Percentiles rank a stretch among this genome's conserved stretches.
Evolutionary conservation across 2,329 filamentous ascomycete species (phyloP).

Genomic region (Nannizziopsis arthrosporioides): DNA sequence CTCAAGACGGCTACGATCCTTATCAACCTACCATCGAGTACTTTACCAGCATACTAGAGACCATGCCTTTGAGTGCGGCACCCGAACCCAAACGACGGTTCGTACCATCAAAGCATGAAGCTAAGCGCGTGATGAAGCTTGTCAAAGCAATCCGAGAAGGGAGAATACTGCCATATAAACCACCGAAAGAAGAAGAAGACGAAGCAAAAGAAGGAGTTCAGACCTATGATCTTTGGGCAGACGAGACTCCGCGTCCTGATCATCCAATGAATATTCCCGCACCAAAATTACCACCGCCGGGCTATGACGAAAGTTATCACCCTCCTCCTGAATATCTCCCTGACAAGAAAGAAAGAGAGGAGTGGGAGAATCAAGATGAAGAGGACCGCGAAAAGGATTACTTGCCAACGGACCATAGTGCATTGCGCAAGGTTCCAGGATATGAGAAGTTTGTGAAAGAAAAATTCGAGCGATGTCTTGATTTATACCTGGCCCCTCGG

Average conservation of each 20-base stretch:
- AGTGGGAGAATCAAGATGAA: conserved; percentile 69
- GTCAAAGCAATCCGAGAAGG: conserved; percentile 92
- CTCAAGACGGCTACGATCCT: conserved; percentile 79
- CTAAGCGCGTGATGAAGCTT: conserved; percentile 92
- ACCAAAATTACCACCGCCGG: conserved; percentile 82
- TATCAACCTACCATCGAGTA: conserved; percentile 92
- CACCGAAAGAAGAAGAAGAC: conserved; percentile 60
- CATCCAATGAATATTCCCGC: conserved; percentile 92
- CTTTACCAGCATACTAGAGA: conserved; percentile 80
- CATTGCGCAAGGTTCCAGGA: conserved; percentile 80
- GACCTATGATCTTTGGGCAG: conserved; percentile 87
- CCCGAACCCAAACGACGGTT: conserved; percentile 95
- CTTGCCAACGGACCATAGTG: conserved; percentile 67
- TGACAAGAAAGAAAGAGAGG: conserved; percentile 66
- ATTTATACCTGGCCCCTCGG: conserved; percentile 86
- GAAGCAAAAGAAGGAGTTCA: conserved; percentile 59
- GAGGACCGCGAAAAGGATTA: conserved; percentile 88
- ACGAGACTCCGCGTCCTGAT: conserved; percentile 69
- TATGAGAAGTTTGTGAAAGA: conserved; percentile 89
- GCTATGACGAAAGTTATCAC: conserved; percentile 93
- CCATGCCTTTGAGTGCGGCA: conserved; percentile 88
- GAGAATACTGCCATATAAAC: conserved; percentile 79
- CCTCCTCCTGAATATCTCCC: conserved; percentile 90
- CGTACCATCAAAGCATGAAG: conserved; percentile 91
- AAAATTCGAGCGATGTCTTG: conserved; percentile 86